A percentile compares a stretch with the other conserved stretches of the same genome.
Conservation (phyloP, 441 rosid species). For the Adansonia gregorii region DNA sequence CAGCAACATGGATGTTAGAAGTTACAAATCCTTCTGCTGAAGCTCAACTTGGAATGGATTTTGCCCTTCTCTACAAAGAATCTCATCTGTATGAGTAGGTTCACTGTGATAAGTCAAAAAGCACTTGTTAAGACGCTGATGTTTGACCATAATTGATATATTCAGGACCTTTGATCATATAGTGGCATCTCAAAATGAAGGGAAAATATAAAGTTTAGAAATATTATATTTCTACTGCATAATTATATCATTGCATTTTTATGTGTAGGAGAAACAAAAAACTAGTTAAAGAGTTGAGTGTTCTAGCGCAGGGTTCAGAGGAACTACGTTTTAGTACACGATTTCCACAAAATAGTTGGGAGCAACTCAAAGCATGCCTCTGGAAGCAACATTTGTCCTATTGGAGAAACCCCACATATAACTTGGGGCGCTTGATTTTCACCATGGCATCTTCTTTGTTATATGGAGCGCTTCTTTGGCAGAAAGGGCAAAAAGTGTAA, state of each 20-base stretch:
- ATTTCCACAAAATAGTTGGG: slow-evolving; percentile 48
- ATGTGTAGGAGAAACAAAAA: slow-evolving; percentile 42
- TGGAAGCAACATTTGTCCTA: slow-evolving; percentile 72
- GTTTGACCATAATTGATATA: background rate
- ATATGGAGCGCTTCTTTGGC: slow-evolving; percentile 49
- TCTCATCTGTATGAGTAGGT: slow-evolving; percentile 34
- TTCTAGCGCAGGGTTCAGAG: slow-evolving; percentile 40
- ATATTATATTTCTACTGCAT: background rate
- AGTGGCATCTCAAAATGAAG: background rate
- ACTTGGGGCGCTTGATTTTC: slow-evolving; percentile 40
- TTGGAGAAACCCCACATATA: slow-evolving; percentile 58
- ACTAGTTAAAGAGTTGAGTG: slow-evolving; percentile 40
- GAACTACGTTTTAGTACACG: slow-evolving; percentile 42
- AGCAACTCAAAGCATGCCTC: slow-evolving; percentile 63
- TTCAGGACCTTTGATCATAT: background rate
- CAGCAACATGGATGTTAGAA: slow-evolving; percentile 49
- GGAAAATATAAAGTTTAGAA: background rate
- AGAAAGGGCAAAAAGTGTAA: slow-evolving; percentile 51
- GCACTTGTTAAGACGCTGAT: background rate
- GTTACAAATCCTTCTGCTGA: slow-evolving; percentile 37
- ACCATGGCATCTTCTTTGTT: slow-evolving; percentile 41
- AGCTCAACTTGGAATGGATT: slow-evolving; percentile 44
- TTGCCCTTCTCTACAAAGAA: slow-evolving; percentile 29
- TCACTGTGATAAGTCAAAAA: slow-evolving; percentile 27
- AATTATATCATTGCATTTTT: background rate